Base-by-base conservation (phyloP, 139 green algal genomes). In the Coelastrella sp. region DNA sequence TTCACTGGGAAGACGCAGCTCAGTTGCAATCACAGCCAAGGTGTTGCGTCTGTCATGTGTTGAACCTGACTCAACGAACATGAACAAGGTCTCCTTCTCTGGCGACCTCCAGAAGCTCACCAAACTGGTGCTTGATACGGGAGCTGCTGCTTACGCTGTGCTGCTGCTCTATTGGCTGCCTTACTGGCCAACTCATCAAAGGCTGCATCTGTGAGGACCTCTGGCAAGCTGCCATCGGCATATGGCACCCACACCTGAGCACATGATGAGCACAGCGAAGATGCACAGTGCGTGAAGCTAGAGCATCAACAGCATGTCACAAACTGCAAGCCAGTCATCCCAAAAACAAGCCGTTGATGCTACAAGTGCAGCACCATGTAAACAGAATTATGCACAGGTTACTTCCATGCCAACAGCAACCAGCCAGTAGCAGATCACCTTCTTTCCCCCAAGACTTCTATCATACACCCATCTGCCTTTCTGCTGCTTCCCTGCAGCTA, bases 381-480 rank as follows among this genome's bases (percentile, higher is more conserved):
- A n/a, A n/a, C n/a, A n/a, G n/a, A n/a, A n/a, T n/a, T n/a, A n/a
- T n/a, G n/a, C n/a, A n/a, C n/a, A n/a, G n/a, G n/a, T n/a, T n/a
- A n/a, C n/a, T n/a, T n/a, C n/a, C n/a, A n/a, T n/a, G n/a, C n/a
- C n/a, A n/a, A n/a, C n/a, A n/a, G n/a, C n/a, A n/a, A n/a, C n/a
- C n/a, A n/a, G n/a, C n/a, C n/a, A n/a, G n/a, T n/a, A n/a, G n/a
- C n/a, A n/a, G n/a, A n/a, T 32, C 83, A 90, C 89, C 87, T 88
- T 91, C 38, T 88, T 87, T 21, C 90, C 90, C 5, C 90, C 90
- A 37, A 93, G 51, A 0, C 87, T 87, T n/a, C 90, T 74, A 80
- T 93, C 90, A 51, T 89, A 90, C 66, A 93, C 86, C 90, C 90
- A 93, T 38, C 82, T 37, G 45, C 77, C 88, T 48, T 62, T 21